These are phyloP conservation scores for Durusdinium trenchii DNA, from an alignment of 73 alveolate species.

Conservation along the genomic window DNA sequence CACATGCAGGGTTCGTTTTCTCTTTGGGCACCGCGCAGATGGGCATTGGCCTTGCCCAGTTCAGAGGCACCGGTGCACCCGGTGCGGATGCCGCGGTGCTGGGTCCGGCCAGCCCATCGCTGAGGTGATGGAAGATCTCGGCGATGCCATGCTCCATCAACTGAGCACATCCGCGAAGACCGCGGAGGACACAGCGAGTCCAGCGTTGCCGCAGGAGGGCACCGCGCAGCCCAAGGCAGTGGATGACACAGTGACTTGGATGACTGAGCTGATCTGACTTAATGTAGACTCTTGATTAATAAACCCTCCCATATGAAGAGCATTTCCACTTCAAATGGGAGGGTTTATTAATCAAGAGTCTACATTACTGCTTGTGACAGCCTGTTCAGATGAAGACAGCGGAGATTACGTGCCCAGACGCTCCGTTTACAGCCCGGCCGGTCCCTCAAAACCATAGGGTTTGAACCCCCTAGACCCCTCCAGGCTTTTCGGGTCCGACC, in stretches of 20 bases:
- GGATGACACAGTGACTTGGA: not conserved
- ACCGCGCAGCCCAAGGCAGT: not conserved
- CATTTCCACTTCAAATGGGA: not conserved
- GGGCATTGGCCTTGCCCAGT: too few relatives aligned
- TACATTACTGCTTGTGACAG: too few relatives aligned
- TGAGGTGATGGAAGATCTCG: slow-evolving; percentile 38
- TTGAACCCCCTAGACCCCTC: too few relatives aligned
- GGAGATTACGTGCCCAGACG: too few relatives aligned
- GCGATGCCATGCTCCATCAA: slow-evolving; percentile 69
- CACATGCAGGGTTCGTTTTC: too few relatives aligned
- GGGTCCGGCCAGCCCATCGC: not conserved
- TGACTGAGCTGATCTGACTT: not conserved
- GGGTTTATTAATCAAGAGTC: not conserved
- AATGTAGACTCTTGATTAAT: not conserved
- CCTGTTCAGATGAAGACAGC: too few relatives aligned
- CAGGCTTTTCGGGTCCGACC: too few relatives aligned
- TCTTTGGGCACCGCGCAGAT: too few relatives aligned
- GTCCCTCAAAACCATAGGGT: too few relatives aligned
- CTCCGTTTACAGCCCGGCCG: too few relatives aligned
- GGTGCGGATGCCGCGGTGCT: not conserved
- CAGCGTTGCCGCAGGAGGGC: not conserved
- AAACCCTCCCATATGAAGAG: not conserved
- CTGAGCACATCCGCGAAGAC: slow-evolving; percentile 59
- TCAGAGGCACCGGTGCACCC: too few relatives aligned
- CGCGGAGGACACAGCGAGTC: not conserved